Conservation (phyloP, 1,284 basidiomycete species). For the Mycena citricolor region DNA sequence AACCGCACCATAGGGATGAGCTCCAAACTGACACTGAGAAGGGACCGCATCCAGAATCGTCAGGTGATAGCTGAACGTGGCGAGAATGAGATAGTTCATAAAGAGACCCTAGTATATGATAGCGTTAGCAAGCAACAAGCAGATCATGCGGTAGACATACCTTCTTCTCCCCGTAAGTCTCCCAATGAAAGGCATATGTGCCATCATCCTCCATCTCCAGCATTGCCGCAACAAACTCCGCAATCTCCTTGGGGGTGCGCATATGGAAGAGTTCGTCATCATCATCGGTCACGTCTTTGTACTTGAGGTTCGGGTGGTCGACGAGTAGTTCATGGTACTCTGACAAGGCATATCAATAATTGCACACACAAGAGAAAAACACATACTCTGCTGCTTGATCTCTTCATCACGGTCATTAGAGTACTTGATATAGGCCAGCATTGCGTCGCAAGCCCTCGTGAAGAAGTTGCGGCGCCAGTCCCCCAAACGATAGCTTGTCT, state of each 20-base stretch:
- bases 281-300: no score
- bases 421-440: not conserved
- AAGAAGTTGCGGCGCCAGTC: not conserved
- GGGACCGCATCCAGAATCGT: not conserved
- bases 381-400: no score
- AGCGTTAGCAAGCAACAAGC: not conserved
- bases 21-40: not conserved
- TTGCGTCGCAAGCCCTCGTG: not conserved
- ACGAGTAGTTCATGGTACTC: no score
- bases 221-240: not conserved
- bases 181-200: slow-evolving; percentile 3
- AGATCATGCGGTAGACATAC: no score
- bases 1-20: not conserved
- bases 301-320: no score
- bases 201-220: not conserved
- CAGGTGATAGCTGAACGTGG: slow-evolving; percentile 7
- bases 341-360: no score
- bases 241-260: not conserved
- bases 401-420: no score
- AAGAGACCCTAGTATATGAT: not conserved
- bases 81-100: slow-evolving; percentile 1
- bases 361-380: no score
- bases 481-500: slow-evolving; percentile 4
- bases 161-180: not conserved
- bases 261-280: not conserved